Evolutionary conservation across 164 flowering plant species (phyloP).

Genomic region (Magnolia changhungtana): DNA sequence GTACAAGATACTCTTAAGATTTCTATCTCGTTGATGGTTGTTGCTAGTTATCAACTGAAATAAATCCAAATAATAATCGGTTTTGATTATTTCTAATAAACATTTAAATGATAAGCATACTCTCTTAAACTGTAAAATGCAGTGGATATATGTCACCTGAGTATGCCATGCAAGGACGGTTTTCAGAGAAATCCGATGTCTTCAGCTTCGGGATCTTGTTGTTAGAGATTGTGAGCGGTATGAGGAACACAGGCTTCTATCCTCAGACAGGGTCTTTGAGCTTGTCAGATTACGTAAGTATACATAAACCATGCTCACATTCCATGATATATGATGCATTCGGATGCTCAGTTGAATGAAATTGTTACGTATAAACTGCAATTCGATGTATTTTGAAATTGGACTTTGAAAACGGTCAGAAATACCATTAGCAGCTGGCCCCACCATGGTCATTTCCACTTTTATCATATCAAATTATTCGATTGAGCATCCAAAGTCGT

Average conservation of each 20-base stretch:
- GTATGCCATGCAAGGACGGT: constrained; percentile 11
- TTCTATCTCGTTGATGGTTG: background rate
- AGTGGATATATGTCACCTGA: constrained; percentile 17
- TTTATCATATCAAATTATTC: too few species aligned
- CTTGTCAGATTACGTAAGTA: constrained; percentile 5
- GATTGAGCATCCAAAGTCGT: too few species aligned
- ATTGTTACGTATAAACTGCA: too few species aligned
- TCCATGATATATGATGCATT: background rate
- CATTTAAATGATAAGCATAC: background rate
- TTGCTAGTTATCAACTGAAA: background rate
- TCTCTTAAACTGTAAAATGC: background rate
- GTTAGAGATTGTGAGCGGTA: constrained; percentile 15
- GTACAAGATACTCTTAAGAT: too few species aligned
- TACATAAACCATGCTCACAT: background rate
- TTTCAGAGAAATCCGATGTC: constrained; percentile 14
- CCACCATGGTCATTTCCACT: too few species aligned
- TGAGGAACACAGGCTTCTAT: constrained; percentile 28
- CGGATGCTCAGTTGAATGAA: background rate
- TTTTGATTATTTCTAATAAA: background rate
- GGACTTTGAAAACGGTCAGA: too few species aligned
- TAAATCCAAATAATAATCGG: background rate
- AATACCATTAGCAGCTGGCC: too few species aligned
- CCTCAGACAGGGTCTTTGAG: background rate
- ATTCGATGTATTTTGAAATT: too few species aligned
- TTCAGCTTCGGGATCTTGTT: constrained; percentile 12